Evolutionary conservation across 306 rosid species (phyloP).

Genomic region (Leucaena leucocephala): DNA sequence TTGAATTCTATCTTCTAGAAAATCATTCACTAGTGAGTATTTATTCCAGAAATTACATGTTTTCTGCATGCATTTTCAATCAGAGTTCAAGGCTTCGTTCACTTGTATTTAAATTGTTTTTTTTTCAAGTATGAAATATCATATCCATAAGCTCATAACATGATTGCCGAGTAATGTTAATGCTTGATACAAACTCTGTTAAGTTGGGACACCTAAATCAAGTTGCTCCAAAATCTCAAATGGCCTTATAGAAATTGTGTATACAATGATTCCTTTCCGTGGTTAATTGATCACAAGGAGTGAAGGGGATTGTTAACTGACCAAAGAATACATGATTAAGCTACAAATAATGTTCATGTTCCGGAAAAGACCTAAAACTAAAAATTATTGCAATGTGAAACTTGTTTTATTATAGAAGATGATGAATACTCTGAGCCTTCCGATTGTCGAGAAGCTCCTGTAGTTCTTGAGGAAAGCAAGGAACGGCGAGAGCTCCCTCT

Average conservation of each 20-base stretch:
- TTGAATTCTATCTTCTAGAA: slow-evolving; percentile 4
- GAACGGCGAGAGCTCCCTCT: slow-evolving; percentile 69
- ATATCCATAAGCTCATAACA: not conserved
- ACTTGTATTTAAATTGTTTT: not conserved
- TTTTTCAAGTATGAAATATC: not conserved
- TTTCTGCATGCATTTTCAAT: slow-evolving; percentile 1
- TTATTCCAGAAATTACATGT: not conserved
- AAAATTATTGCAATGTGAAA: not conserved
- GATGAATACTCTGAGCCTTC: slow-evolving; percentile 15
- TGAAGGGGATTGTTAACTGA: not conserved
- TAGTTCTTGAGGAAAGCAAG: slow-evolving; percentile 60
- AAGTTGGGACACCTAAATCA: not conserved
- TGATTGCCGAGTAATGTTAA: not conserved
- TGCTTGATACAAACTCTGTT: not conserved
- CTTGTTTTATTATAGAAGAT: not conserved
- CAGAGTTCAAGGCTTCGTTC: not conserved
- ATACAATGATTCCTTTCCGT: not conserved
- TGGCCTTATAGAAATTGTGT: not conserved
- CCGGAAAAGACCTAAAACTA: not conserved
- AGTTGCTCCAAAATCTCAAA: no score
- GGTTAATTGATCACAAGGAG: not conserved
- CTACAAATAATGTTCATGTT: not conserved
- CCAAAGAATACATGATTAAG: slow-evolving; percentile 4
- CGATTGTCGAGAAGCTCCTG: slow-evolving; percentile 52
- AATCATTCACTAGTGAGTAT: slow-evolving; percentile 4